Evolutionary conservation across 768 basidiomycete species (phyloP), one percentile per base, ranked within the genome.

Genomic region (Amanita rubescens): DNA sequence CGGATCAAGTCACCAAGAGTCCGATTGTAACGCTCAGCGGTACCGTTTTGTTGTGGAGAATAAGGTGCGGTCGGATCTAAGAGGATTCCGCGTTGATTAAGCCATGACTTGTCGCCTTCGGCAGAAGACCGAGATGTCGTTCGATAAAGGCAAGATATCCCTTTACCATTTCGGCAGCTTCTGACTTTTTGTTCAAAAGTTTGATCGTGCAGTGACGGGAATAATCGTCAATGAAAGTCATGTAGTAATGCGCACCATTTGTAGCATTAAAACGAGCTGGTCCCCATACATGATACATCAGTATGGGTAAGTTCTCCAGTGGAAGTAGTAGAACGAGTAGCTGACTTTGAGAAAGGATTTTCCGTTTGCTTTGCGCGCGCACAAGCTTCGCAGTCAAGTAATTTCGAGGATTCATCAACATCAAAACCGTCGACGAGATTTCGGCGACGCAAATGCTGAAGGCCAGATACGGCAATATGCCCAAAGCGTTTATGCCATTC

Each of bases 241-340:
- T 51, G 27, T 24, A 51, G 17, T 51, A 51, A 1, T 17, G 34
- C 5, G 19, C 22, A 9, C 49, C 35, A n/a, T 20, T 15, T 24
- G 25, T 17, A 6, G 49, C 15, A 8, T 14, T 7, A 5, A 39
- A 20, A 12, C 35, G 12, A 3, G 37, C 19, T 25, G 49, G 49
- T 39, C 49, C 49, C 49, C 49, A 51, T 5, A 51, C 3, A 20
- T 51, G 35, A 51, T 5, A 51, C 3, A 20, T 51, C 49, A 1
- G 20, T 39, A 14, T 51, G 49, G 14, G 39, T 51, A 3, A 51
- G 17, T 17, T 38, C 25, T 3, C 49, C 49, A 15, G 37, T 12
- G 14, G 2, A 12, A 3, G 11, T 39, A 27, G n/a, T 51, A 5
- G 8, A 5, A 3, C 17, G 33, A 11, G 5, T 14, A 8, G 8